Base-by-base conservation (phyloP, 2,329 filamentous ascomycete genomes). In the Penicillium sumatraense region DNA sequence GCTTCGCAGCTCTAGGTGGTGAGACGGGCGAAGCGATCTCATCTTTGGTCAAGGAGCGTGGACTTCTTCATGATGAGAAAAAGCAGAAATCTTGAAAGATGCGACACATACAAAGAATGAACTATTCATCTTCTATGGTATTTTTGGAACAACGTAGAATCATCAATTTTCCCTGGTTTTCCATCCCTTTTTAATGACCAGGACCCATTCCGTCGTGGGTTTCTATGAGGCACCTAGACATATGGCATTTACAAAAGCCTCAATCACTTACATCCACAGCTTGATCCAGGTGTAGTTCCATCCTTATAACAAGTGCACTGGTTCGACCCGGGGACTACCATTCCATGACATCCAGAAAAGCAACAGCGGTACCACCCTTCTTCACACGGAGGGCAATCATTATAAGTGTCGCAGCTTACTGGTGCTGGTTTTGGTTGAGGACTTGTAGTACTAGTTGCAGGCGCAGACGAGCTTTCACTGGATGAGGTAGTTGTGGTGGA, bases 1-100 rank as follows among this genome's bases (percentile, higher is more conserved):
- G 86, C 0, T 87, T 89, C 57, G 71, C 72, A 36, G 60, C 49
- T 7, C 50, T 83, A 56, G 73, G 70, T 0, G 73, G 73, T 3
- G 77, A 79, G n/a, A 59, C 71, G 26, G 78, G 71, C 2, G 52
- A 58, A 33, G 57, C 63, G 13, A 70, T 79, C 44, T 56, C 62
- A 44, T 36, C 41, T 36, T 47, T 40, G 31, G 61, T 64, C 10
- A 54, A 31, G 31, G 56, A 62, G 46, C 47, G 57, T 29, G 42
- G 27, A 29, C 33, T 31, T 13, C 18, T 41, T 5, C 38, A 41
- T 16, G 38, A 41, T 9, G 11, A 23, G 38, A 41, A 41, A 14
- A 41, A 23, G 38, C 38, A 41, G 38, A 41, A 41, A 36, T 36
- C 14, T 18, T 36, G 18, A 16, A 36, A 18, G 6, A 16, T 36